Evolutionary conservation across 805 yeast genomes (phyloP), one percentile per base, ranked within the genome.

Genomic region (Yueomyces sp.): DNA sequence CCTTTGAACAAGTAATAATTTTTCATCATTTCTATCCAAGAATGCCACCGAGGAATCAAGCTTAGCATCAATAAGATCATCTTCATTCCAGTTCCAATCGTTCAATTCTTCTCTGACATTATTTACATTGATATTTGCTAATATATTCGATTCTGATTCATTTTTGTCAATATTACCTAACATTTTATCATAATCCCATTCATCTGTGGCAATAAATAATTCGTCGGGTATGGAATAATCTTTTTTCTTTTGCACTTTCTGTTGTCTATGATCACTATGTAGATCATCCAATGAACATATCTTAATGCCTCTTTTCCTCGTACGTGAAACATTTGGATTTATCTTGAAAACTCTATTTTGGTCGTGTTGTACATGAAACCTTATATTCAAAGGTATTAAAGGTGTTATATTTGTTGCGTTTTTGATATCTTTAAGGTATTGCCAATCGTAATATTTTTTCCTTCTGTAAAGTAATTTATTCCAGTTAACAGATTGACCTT

Each of bases 11-110:
- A 92, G 80, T 37, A 90, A 62, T 45, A 92, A 64, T 43, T 79
- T 71, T 11, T 92, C 84, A 60, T 92, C 99, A 56, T 88, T 92
- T 80, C 87, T 73, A 60, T 90, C 94, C 39, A 92, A 62, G 49
- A 51, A 50, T 3, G 64, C 61, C 31, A 44, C 42, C 27, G 52
- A 50, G 7, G 40, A 42, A 67, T 63, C 38, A 55, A 66, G 42
- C 28, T 67, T 70, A 2, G 95, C 97, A 37, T 83, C 81, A 42
- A 88, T 74, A n/a, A 92, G 72, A 31, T 78, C 81, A 43, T 76
- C 76, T 37, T 74, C 76, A 46, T 68, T 67, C 51, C 68, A 65
- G 11, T 64, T 42, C 45, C 45, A 43, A 28, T 31, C 33, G 4
- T 3, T 3, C 2, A 9, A 29, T 28, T 40, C 40, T 11, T 19